Evolutionary conservation across 495 filamentous ascomycete genomes (phyloP).

Genomic region (Aspergillus incahuasiensis): DNA sequence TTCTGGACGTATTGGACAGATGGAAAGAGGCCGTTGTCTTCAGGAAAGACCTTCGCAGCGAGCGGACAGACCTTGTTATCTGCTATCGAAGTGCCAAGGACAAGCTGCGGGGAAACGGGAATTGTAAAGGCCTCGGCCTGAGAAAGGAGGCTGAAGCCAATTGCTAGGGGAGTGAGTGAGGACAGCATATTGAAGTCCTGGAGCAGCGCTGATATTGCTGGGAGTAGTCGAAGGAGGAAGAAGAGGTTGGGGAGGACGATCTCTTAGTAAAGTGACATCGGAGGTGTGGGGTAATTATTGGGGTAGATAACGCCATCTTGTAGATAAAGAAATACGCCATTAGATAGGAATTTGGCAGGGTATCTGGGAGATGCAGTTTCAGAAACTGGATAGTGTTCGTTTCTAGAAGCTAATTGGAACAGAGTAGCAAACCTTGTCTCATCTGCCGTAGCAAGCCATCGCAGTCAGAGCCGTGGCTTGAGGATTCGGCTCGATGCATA

Average conservation of each 20-base stretch:
- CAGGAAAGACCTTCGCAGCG: constrained; percentile 22
- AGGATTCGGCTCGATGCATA: neutral
- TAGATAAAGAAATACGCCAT: neutral
- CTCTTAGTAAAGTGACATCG: neutral
- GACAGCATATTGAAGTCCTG: neutral
- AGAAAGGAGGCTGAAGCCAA: constrained; percentile 11
- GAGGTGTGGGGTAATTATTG: neutral
- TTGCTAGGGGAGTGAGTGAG: neutral
- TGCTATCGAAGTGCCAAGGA: constrained; percentile 4
- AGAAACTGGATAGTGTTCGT: too few species aligned
- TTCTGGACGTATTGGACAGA: constrained; percentile 30
- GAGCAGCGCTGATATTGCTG: neutral
- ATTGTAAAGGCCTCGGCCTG: constrained; percentile 14
- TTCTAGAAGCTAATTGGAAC: too few species aligned
- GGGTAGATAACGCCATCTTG: neutral
- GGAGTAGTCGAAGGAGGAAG: neutral
- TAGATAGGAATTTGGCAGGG: too few species aligned
- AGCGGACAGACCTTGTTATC: constrained; percentile 26
- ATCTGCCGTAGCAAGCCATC: neutral
- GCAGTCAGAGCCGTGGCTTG: constrained; percentile 3
- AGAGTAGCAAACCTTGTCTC: too few species aligned
- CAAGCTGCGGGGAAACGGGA: constrained; percentile 19
- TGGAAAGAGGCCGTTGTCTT: constrained; percentile 26
- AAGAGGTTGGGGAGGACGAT: neutral
- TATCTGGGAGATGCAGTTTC: too few species aligned